phyloP scores from a whole-genome alignment of 2,329 filamentous ascomycete genomes.

The Fusarium praegraminearum region DNA sequence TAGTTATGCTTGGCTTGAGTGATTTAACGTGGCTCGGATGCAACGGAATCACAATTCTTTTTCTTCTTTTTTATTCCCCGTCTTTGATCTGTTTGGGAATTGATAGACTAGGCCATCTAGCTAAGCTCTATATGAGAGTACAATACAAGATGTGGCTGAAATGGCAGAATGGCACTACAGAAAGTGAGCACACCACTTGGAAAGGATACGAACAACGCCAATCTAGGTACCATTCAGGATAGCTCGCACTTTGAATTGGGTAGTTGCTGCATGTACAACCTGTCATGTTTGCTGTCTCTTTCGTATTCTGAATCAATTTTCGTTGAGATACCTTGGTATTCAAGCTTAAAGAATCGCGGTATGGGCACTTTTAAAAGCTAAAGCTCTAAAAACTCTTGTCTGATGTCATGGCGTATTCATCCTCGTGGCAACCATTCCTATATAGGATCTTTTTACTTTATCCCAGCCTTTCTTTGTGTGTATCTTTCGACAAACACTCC shows the following conservation, averaged over 20 bases:
- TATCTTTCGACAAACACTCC: constrained; percentile 10
- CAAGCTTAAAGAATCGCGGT: constrained; percentile 2
- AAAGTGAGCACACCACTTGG: constrained; percentile 33
- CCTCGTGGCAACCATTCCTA: constrained; percentile 27
- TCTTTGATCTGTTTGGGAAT: neutral
- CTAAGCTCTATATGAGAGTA: neutral
- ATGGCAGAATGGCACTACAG: constrained; percentile 14
- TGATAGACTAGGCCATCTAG: neutral
- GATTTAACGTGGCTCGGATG: constrained; percentile 13
- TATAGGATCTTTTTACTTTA: neutral
- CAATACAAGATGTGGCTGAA: constrained; percentile 29
- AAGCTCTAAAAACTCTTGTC: constrained; percentile 2
- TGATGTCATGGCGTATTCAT: constrained; percentile 41
- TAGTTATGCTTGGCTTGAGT: constrained; percentile 13
- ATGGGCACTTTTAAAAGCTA: neutral
- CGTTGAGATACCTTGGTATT: constrained; percentile 1
- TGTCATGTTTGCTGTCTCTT: constrained; percentile 3
- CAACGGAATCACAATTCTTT: constrained; percentile 8
- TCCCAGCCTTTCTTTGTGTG: neutral
- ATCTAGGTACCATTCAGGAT: constrained; percentile 24
- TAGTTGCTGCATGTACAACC: constrained; percentile 1
- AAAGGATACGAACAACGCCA: constrained; percentile 33
- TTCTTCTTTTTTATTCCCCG: neutral
- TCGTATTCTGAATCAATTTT: constrained; percentile 25
- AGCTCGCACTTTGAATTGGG: neutral